These are phyloP conservation scores for Musa troglodytarum DNA, from an alignment of 176 grass and related monocot genomes.

Conservation along the genomic window DNA sequence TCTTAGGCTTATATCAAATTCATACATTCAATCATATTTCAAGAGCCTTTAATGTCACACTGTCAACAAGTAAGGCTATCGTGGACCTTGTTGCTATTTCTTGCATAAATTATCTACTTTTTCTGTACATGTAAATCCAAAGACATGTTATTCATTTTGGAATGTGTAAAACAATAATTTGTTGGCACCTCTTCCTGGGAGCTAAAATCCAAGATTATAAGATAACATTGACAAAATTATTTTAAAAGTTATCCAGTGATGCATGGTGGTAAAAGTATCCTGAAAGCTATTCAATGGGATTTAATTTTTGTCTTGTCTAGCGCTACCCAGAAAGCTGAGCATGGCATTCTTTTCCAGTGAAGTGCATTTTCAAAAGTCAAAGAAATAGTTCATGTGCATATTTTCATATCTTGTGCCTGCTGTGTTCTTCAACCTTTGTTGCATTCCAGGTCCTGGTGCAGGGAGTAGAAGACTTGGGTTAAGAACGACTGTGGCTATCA, in stretches of 20 bases:
- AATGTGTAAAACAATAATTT: neutral
- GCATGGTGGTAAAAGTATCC: neutral
- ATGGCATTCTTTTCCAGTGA: neutral
- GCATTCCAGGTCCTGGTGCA: constrained; percentile 75
- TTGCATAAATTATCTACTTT: too few species aligned
- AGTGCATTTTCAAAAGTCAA: constrained; percentile 5
- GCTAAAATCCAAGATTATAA: neutral
- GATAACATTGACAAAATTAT: neutral
- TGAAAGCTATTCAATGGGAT: neutral
- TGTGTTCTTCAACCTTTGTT: neutral
- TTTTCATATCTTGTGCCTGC: neutral
- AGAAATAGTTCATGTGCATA: neutral
- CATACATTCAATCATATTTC: neutral
- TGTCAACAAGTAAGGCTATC: too few species aligned
- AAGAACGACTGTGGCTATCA: constrained; percentile 74
- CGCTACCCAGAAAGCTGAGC: neutral
- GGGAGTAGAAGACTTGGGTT: constrained; percentile 90
- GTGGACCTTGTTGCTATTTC: too few species aligned
- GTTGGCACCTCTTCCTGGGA: neutral
- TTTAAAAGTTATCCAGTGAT: neutral
- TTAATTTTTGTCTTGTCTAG: neutral
- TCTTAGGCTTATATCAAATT: neutral
- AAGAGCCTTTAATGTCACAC: too few species aligned
- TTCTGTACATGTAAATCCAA: too few species aligned
- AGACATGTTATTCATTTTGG: too few species aligned